Percentiles rank a stretch among this genome's conserved stretches.
Evolutionary conservation across 2,329 filamentous ascomycete species (phyloP).

Genomic region (Aspergillus tubingensis): DNA sequence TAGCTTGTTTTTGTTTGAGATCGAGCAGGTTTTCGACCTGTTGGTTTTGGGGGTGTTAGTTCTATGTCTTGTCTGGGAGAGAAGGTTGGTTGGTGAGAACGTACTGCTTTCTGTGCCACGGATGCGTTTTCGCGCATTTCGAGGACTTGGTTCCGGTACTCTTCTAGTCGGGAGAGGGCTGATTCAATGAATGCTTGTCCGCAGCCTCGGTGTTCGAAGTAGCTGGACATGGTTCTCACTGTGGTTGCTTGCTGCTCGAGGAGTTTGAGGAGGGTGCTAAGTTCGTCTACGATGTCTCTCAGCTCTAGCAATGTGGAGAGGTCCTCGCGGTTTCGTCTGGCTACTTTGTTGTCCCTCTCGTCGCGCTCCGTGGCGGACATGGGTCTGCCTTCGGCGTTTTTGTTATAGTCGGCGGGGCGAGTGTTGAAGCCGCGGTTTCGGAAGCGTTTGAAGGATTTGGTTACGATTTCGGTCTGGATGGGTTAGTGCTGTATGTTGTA

Average conservation of each 20-base stretch:
- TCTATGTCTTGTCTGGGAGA: not conserved
- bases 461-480: constrained; percentile 62
- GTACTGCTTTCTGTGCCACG: constrained; percentile 58
- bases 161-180: constrained; percentile 55
- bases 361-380: constrained; percentile 37
- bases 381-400: constrained; percentile 29
- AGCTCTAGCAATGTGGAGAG: constrained; percentile 65
- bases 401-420: constrained; percentile 36
- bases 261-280: constrained; percentile 58
- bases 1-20: constrained; percentile 67
- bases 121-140: constrained; percentile 63
- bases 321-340: constrained; percentile 63
- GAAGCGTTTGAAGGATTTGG: constrained; percentile 63
- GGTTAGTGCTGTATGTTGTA: not conserved
- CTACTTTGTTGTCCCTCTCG: constrained; percentile 52
- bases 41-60: not conserved
- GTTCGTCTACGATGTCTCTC: constrained; percentile 65
- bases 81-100: constrained; percentile 13
- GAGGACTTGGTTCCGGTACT: constrained; percentile 56
- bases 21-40: constrained; percentile 66
- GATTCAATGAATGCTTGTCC: constrained; percentile 57
- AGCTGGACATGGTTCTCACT: constrained; percentile 44
- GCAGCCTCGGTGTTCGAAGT: constrained; percentile 37
- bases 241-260: constrained; percentile 60
- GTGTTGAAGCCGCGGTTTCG: constrained; percentile 59